Base-by-base conservation (phyloP, 2,329 filamentous ascomycete species). In the Aspergillus amoenus region DNA sequence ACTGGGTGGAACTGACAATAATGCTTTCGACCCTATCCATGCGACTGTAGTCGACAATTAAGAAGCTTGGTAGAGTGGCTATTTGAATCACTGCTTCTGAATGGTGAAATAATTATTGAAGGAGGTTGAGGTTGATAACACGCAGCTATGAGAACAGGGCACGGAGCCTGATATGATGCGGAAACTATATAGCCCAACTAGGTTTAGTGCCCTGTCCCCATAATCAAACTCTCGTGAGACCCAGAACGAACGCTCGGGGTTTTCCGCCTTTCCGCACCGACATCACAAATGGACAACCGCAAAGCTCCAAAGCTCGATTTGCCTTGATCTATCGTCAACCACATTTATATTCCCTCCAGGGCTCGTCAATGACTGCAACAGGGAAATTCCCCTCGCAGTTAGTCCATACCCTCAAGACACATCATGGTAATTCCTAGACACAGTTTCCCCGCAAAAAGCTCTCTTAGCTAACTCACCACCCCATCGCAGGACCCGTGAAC, bases 401-500 rank as follows among this genome's bases (percentile, higher is more conserved):
- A 50, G 62, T 75, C n/a, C 76, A 79, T 61, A 76, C 71, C 3
- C 69, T 79, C 22, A 75, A 72, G 66, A 77, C 77, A 45, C 77
- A 79, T 58, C 74, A 73, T 70, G 77, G 75, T 75, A 68, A 60
- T 37, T 11, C 27, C 27, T 30, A n/a, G 15, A 9, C 7, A 22
- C 41, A 40, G 13, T 27, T 27, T 12, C 5, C 22, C 8, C 13
- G 15, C 17, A 8, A 13, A 8, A 13, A n/a, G 7, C 21, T 27
- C 18, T 11, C 37, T 34, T 15, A 17, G 37, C 47, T 40, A 47
- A 53, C 15, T n/a, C 37, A 43, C 42, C 34, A 13, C 43, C 39
- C 58, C 12, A 51, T 15, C 22, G 27, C 67, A 90, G 88, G 86
- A 58, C 87, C 89, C 37, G 81, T 91, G 49, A 89, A 91, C 71